Percentiles rank a stretch among this genome's conserved stretches.
phyloP scores from a whole-genome alignment of 768 basidiomycete genomes.

The Pleurotus eryngii region DNA sequence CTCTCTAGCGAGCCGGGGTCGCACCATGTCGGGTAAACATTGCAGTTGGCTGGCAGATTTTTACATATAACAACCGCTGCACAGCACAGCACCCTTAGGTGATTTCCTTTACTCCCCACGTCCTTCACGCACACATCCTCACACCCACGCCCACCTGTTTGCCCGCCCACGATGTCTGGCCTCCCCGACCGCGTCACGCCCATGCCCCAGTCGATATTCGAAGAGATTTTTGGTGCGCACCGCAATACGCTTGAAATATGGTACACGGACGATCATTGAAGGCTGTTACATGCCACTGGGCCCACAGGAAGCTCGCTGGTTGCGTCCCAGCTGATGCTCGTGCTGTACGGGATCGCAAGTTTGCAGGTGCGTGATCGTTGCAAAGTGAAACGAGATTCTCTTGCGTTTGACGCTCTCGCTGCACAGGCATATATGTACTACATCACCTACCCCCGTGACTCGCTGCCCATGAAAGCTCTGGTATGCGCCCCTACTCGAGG shows the following conservation, averaged over 20 bases:
- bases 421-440: background rate
- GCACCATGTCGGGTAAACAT: too few relatives aligned
- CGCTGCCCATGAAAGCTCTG: background rate
- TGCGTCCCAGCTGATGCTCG: background rate
- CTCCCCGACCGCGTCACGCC: slow-evolving; percentile 1
- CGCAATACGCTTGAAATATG: too few relatives aligned
- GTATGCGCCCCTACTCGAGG: background rate
- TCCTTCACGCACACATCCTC: too few relatives aligned
- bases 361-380: background rate
- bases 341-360: background rate
- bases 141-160: too few relatives aligned
- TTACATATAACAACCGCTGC: too few relatives aligned
- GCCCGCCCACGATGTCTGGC: background rate
- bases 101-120: too few relatives aligned
- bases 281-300: too few relatives aligned
- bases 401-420: background rate
- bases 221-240: background rate
- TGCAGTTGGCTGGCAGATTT: too few relatives aligned
- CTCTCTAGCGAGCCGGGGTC: too few relatives aligned
- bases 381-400: background rate
- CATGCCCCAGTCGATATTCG: background rate
- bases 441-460: background rate
- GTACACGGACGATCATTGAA: background rate
- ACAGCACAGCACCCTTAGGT: too few relatives aligned
- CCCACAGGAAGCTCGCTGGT: background rate